Evolutionary conservation across 2,329 filamentous ascomycete species (phyloP), one percentile per base, ranked within the genome.

Genomic region (Alternaria metachromatica): DNA sequence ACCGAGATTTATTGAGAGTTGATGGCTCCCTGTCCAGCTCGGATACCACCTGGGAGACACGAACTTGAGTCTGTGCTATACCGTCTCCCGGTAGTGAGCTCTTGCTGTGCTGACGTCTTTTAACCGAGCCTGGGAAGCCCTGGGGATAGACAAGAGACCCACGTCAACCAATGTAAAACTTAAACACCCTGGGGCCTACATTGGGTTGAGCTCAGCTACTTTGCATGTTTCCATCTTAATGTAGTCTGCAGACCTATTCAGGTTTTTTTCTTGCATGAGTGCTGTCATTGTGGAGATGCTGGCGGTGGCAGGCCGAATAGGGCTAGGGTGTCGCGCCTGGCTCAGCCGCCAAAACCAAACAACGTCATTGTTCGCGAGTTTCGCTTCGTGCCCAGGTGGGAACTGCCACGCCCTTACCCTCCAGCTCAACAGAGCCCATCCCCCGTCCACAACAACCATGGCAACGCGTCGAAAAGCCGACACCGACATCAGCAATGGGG

Each of bases 391-490:
- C 28, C 28, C 28, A 30, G 28, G 28, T 33, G 28, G 28, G 12
- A 25, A 50, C 33, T 56, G 25, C 54, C 33, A 5, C 12, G 41
- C 21, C 30, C 37, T 20, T 53, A 57, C 41, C 25, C 26, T 45
- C 11, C 43, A 60, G 30, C 59, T 58, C 64, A n/a, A 20, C 37
- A 30, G 21, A 55, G 25, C 45, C 20, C 33, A 21, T 37, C 26
- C 18, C 21, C 30, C 44, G 60, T 44, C 43, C 20, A 45, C 41
- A 11, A 57, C 51, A 58, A 54, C 58, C 51, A 80, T 80, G 77
- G 72, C 77, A 28, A 68, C 73, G 12, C 74, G 73, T 25, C 77
- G 77, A 68, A 79, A 75, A 74, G 65, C 69, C 53, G 64, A 72
- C 25, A 68, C 69, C 21, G 51, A 59, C 44, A 59, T 30, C 21